Conservation (phyloP, 306 rosid genomes). For the Sindora glabra region DNA sequence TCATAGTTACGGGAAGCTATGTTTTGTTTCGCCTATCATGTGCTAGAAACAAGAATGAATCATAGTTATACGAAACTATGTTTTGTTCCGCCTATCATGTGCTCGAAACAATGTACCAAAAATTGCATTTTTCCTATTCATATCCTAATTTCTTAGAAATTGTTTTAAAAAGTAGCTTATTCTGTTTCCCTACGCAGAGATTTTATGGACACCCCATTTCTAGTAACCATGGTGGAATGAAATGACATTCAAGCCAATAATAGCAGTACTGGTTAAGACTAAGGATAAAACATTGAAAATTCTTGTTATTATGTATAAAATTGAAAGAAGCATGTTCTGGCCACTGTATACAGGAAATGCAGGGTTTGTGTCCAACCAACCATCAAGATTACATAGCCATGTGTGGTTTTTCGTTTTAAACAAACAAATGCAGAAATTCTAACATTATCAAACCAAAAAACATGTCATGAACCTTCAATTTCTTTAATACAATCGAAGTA, state of each 20-base stretch:
- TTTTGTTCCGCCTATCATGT: too few species aligned
- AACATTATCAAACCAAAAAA: conserved; percentile 52
- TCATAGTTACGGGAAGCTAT: too few species aligned
- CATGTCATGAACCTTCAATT: conserved; percentile 35
- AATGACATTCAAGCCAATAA: not conserved
- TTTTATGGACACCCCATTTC: too few species aligned
- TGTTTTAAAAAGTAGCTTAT: too few species aligned
- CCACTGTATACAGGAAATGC: conserved; percentile 41
- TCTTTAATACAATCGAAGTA: conserved; percentile 79
- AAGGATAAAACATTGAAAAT: conserved; percentile 28
- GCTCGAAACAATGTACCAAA: too few species aligned
- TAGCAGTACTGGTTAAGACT: conserved; percentile 3
- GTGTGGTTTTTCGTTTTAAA: conserved; percentile 78
- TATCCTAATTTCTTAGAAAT: too few species aligned
- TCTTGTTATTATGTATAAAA: conserved; percentile 40
- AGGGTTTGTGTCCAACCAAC: conserved; percentile 52
- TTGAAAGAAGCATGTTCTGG: conserved; percentile 38
- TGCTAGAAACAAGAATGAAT: too few species aligned
- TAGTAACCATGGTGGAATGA: too few species aligned
- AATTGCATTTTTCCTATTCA: too few species aligned
- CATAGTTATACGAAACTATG: too few species aligned
- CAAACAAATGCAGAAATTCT: conserved; percentile 54
- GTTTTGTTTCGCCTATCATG: too few species aligned
- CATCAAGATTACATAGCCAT: conserved; percentile 58
- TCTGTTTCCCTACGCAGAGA: too few species aligned